These are phyloP conservation scores for Diaporthe amygdali DNA, from an alignment of 2,329 filamentous ascomycete species.

Conservation along the genomic window DNA sequence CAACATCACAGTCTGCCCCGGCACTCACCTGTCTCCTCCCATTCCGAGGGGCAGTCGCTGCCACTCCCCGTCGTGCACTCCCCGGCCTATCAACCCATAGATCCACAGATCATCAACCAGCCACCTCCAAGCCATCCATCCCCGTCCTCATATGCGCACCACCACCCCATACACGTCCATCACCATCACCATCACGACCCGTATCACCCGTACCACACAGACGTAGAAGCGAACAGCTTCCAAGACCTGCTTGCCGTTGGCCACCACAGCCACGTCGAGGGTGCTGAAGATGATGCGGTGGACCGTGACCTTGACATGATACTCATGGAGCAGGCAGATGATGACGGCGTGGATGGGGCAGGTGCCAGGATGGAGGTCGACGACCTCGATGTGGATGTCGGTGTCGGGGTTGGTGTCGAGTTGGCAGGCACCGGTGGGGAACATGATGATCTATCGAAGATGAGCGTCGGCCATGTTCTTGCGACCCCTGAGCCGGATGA, in stretches of 20 bases:
- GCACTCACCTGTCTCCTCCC: constrained; percentile 41
- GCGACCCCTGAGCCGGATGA: constrained; percentile 24
- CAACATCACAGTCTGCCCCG: constrained; percentile 29
- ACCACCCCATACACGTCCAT: constrained; percentile 32
- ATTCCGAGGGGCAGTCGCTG: constrained; percentile 33
- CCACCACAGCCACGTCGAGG: constrained; percentile 24
- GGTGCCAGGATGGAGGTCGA: constrained; percentile 28
- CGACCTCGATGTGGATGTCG: constrained; percentile 10
- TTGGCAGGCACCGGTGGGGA: neutral
- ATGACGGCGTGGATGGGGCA: constrained; percentile 44
- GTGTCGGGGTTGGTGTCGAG: constrained; percentile 10
- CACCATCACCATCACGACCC: constrained; percentile 36
- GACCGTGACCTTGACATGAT: constrained; percentile 55
- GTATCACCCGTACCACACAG: constrained; percentile 38
- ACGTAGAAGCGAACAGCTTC: constrained; percentile 53
- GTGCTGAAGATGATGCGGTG: constrained; percentile 37
- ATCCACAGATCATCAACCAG: constrained; percentile 63
- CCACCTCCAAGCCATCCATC: constrained; percentile 35
- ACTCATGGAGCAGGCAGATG: constrained; percentile 53
- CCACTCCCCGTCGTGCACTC: constrained; percentile 29
- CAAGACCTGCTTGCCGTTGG: constrained; percentile 57
- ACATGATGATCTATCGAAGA: constrained; percentile 26
- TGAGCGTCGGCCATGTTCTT: constrained; percentile 30
- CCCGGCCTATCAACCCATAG: constrained; percentile 58
- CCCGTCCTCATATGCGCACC: constrained; percentile 33